A percentile compares a stretch with the other conserved stretches of the same genome.
Conservation (phyloP, 495 filamentous ascomycete species). For the Bombardia bombarda region DNA sequence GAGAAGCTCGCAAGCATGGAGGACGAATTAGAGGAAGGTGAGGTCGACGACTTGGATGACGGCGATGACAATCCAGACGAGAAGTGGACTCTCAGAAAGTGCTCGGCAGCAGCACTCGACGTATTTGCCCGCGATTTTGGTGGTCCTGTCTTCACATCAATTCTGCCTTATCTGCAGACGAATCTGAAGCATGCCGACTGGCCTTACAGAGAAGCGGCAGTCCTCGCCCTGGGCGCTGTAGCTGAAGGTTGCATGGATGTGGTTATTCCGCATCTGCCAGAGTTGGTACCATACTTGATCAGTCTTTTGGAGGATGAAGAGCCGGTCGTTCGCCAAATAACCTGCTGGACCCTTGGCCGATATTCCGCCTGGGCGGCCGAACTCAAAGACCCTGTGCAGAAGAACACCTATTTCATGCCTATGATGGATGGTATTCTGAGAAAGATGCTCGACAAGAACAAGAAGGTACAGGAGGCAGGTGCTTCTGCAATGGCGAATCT, state of each 20-base stretch:
- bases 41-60: slow-evolving; percentile 55
- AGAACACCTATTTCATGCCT: slow-evolving; percentile 77
- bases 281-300: slow-evolving; percentile 85
- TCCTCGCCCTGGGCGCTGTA: slow-evolving; percentile 89
- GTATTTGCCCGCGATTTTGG: slow-evolving; percentile 89
- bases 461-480: slow-evolving; percentile 94
- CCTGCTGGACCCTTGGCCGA: slow-evolving; percentile 92
- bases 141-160: slow-evolving; percentile 78
- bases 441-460: slow-evolving; percentile 94
- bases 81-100: slow-evolving; percentile 93
- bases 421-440: slow-evolving; percentile 96
- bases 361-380: slow-evolving; percentile 92
- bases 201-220: slow-evolving; percentile 89
- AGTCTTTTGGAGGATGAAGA: slow-evolving; percentile 77
- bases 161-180: slow-evolving; percentile 84
- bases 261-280: slow-evolving; percentile 83
- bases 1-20: slow-evolving; percentile 47
- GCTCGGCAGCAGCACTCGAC: slow-evolving; percentile 92
- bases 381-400: slow-evolving; percentile 55
- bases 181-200: slow-evolving; percentile 85
- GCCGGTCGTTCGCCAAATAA: slow-evolving; percentile 93
- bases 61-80: slow-evolving; percentile 78
- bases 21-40: slow-evolving; percentile 82
- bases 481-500: slow-evolving; percentile 94
- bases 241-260: slow-evolving; percentile 90